These are phyloP conservation scores for Tolypocladium album DNA, from an alignment of 2,329 filamentous ascomycete species.

Conservation along the genomic window DNA sequence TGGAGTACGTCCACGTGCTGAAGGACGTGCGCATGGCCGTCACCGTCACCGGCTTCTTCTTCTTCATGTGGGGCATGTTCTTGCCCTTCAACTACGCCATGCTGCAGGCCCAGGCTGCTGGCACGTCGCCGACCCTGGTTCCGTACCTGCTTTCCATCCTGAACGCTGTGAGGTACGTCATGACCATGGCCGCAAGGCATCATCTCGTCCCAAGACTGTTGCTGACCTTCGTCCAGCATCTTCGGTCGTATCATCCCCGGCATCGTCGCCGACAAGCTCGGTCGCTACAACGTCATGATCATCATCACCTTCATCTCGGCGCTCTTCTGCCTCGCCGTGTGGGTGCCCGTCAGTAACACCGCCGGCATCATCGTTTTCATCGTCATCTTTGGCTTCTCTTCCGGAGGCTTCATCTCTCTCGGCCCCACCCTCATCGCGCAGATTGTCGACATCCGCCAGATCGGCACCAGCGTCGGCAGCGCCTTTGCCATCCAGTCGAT, in stretches of 20 bases:
- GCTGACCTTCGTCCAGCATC: conserved; percentile 21
- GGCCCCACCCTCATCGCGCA: conserved; percentile 56
- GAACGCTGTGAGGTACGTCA: conserved; percentile 35
- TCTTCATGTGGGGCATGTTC: conserved; percentile 46
- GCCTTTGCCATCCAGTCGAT: conserved; percentile 52
- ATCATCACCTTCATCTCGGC: conserved; percentile 38
- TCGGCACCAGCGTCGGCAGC: conserved; percentile 57
- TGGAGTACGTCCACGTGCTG: conserved; percentile 35
- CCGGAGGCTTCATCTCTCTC: conserved; percentile 55
- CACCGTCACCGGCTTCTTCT: conserved; percentile 34
- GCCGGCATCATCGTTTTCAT: conserved; percentile 53
- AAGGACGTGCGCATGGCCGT: conserved; percentile 32
- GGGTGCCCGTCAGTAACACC: conserved; percentile 37
- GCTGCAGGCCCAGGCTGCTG: conserved; percentile 33
- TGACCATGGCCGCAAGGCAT: not conserved
- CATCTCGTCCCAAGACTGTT: not conserved
- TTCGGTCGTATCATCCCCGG: conserved; percentile 41
- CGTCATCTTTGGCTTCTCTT: conserved; percentile 58
- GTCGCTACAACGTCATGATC: conserved; percentile 38
- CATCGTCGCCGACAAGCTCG: conserved; percentile 32
- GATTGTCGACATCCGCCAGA: conserved; percentile 57
- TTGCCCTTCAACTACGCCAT: conserved; percentile 43
- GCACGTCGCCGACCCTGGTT: conserved; percentile 28
- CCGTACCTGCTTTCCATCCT: conserved; percentile 46
- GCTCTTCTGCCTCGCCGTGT: conserved; percentile 34